A percentile compares a stretch with the other conserved stretches of the same genome.
Conservation (phyloP, 2,329 filamentous ascomycete species). For the Fusarium veterinarium region DNA sequence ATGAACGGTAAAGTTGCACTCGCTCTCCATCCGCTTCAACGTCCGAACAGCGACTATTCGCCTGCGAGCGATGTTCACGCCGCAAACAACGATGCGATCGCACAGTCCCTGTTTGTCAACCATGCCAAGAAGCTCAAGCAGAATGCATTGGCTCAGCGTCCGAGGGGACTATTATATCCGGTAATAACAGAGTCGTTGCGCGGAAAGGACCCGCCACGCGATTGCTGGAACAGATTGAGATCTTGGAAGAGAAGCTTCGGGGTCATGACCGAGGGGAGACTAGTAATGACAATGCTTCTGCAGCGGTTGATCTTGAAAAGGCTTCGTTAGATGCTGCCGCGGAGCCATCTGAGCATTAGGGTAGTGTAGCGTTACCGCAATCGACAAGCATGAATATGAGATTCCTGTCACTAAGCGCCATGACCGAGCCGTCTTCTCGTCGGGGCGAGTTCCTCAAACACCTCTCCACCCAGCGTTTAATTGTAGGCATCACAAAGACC, state of each 20-base stretch:
- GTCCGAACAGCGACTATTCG: neutral
- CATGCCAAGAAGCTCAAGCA: neutral
- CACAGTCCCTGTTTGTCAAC: neutral
- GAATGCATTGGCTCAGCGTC: neutral
- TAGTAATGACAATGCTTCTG: too few species aligned
- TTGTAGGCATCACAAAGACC: too few species aligned
- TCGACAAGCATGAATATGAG: neutral
- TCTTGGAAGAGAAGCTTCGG: too few species aligned
- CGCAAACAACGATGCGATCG: neutral
- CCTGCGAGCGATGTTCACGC: neutral
- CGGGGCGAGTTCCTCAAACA: too few species aligned
- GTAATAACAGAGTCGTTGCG: accelerated
- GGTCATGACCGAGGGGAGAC: neutral
- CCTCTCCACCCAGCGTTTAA: too few species aligned
- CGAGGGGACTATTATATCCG: neutral
- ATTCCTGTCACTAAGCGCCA: neutral
- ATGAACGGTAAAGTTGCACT: neutral
- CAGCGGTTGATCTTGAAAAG: too few species aligned
- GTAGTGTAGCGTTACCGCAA: neutral
- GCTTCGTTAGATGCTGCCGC: too few species aligned
- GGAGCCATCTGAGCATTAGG: too few species aligned
- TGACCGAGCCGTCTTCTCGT: too few species aligned
- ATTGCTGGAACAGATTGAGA: neutral
- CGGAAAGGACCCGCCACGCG: neutral
- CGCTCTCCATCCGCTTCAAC: neutral